Evolutionary conservation across 805 yeast genomes (phyloP), one percentile per base, ranked within the genome.

Genomic region (Ogataea paraovalis): DNA sequence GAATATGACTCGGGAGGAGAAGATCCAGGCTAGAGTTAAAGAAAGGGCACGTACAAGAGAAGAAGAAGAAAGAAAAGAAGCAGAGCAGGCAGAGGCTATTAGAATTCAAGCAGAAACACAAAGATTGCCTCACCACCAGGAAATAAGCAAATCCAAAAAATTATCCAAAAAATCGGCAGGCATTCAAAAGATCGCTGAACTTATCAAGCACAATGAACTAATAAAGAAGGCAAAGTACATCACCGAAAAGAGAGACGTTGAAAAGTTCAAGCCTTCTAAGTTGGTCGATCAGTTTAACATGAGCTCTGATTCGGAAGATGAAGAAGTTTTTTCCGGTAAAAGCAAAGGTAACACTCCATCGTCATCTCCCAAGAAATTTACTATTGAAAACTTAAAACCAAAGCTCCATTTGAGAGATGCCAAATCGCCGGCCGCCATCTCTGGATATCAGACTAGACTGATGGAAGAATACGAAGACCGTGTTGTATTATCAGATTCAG

Each of bases 11-110:
- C 48, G 60, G 36, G 63, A 60, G 34, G 60, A 61, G 41, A 59
- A 59, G 40, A 64, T 63, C n/a, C 50, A 52, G 23, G 66, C 68
- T 3, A 53, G 67, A 44, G 52, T 55, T 7, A 47, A 49, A 19
- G 52, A 52, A 25, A 60, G 55, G 43, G 48, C 46, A 21, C 40
- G 45, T 18, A 30, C 45, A 21, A 46, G 64, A 41, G 54, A 53
- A 33, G 51, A 51, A 42, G 57, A 50, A 21, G 41, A 47, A 19
- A 46, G 42, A 41, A 38, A 30, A 12, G 27, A 39, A 16, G 23
- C 45, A 40, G 33, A 43, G 27, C n/a, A 44, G 20, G 38, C 20
- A n/a, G 22, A 32, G 4, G 12, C 13, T n/a, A 13, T n/a, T n/a
- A 20, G 18, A 4, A 41, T 18, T 12, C 39, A 40, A 6, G 7